Base-by-base conservation (phyloP, 2,329 filamentous ascomycete genomes). In the Microdochium bolleyi region DNA sequence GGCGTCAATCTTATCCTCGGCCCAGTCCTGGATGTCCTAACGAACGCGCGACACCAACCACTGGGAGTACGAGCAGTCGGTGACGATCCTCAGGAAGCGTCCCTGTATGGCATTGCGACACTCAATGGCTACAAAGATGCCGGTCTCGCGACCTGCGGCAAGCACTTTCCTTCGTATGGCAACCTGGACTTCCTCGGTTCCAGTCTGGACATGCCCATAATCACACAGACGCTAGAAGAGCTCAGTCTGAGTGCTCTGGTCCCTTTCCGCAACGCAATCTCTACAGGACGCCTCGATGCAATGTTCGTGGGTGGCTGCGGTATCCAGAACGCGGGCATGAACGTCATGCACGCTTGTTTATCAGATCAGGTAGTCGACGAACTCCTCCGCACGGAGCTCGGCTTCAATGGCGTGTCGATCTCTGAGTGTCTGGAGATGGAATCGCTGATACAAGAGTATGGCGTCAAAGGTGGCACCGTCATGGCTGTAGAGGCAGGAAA, bases 381-480 rank as follows among this genome's bases (percentile, higher is more conserved):
- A 54, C 73, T 96, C 22, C 75, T 97, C 3, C 82, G 92, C n/a
- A 87, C 87, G 55, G 91, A 96, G 58, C 79, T 97, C 24, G 87
- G 88, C 2, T 97, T 97, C 61, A 82, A 89, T 50, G 92, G 92
- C 1, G 92, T 97, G 2, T 91, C 94, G 24, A 90, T 97, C 50
- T 96, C 92, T 0, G 92, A 97, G 65, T 97, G 92, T 59, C 73
- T 97, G 8, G 92, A 96, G 67, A 97, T 97, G 92, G 92, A 96
- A 64, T 91, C 92, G 0, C 79, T 97, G 9, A 94, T 90, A 58
- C 89, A 95, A 64, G 95, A 96, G 61, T 94, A 97, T 50, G 92
- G 92, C n/a, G 91, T 99, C 19, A 91, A 92, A 60, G 92, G 94
- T 41, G 94, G 94, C 13, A 96, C 92, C 0, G 90, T 97, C 60